Evolutionary conservation across 768 basidiomycete species (phyloP), one percentile per base, ranked within the genome.

Genomic region (Mycena vitilis): DNA sequence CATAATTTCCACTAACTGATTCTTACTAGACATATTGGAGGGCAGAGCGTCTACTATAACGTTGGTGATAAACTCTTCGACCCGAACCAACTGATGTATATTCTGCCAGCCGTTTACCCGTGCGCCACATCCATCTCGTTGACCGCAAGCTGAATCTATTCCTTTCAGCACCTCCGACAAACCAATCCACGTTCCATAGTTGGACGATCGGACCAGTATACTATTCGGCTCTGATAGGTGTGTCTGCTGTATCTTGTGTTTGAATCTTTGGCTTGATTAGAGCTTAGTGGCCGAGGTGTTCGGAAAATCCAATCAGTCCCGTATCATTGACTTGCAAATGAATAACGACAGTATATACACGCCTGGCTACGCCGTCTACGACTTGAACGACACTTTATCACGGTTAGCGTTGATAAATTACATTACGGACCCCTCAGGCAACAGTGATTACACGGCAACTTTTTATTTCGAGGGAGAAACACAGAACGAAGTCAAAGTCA

Each of bases 181-280:
- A 85, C 68, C 78, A 84, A 57, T 82, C 85, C 6, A 68, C 76
- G 1, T 82, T 79, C 73, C 81, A 80, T 51, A 75, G 85, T 72
- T 90, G 88, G 89, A 88, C 88, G 2, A 82, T 89, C 44, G 88
- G 87, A 1, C 84, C 89, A 0, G 75, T 86, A 45, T 89, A 87
- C 77, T 90, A 90, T 75, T 81, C 88, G 0, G 81, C 85, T 2
- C 74, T 91, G 4, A 78, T 68, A 25, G 66, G 66, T 63, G 40
- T 30, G 42, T 44, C 22, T 44, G 16, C 23, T 4, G 30, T 30
- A 44, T 20, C 1, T 10, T 2, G 9, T 34, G 2, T 45, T 0
- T 13, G 9, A 44, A 6, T 23, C 13, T 9, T 40, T n/a, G 34
- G 5, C 15, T 37, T 47, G 23, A 54, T 12, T 6, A 25, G 34